A percentile compares a stretch with the other conserved stretches of the same genome.
Conservation (phyloP, 306 rosid species). For the Cicer chorassanicum region DNA sequence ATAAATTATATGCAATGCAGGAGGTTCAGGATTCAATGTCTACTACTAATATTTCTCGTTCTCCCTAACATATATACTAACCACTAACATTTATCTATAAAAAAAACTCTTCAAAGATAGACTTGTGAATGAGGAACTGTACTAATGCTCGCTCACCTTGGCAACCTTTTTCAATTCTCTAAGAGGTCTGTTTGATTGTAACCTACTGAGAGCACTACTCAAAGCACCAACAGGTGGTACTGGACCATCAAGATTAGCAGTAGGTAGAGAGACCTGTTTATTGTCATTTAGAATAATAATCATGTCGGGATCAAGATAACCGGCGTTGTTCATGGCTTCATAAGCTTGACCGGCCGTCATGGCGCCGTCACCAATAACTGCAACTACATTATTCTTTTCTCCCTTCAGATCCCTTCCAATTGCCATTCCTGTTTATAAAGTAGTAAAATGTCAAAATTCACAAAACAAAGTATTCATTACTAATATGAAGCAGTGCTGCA, state of each 20-base stretch:
- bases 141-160: conserved; percentile 63
- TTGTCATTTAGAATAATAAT: conserved; percentile 88
- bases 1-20: no score
- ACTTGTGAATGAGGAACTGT: conserved; percentile 4
- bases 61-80: no score
- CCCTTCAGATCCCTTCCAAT: conserved; percentile 90
- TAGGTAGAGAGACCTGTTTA: conserved; percentile 89
- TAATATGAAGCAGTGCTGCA: neutral
- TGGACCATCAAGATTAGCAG: conserved; percentile 87
- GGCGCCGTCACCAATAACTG: conserved; percentile 92
- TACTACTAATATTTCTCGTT: no score
- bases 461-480: neutral
- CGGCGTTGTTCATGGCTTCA: conserved; percentile 98
- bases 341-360: conserved; percentile 98
- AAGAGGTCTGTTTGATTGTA: conserved; percentile 86
- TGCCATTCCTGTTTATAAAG: conserved; percentile 77
- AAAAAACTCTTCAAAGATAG: neutral
- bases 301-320: conserved; percentile 88
- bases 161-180: conserved; percentile 90
- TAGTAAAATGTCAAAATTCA: conserved; percentile 20
- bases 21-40: no score
- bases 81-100: no score
- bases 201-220: conserved; percentile 83
- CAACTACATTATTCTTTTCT: conserved; percentile 65
- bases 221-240: conserved; percentile 90